Percentiles rank a stretch among this genome's conserved stretches.
Conservation (phyloP, 2,329 filamentous ascomycete genomes). For the Chaetomium sp. region DNA sequence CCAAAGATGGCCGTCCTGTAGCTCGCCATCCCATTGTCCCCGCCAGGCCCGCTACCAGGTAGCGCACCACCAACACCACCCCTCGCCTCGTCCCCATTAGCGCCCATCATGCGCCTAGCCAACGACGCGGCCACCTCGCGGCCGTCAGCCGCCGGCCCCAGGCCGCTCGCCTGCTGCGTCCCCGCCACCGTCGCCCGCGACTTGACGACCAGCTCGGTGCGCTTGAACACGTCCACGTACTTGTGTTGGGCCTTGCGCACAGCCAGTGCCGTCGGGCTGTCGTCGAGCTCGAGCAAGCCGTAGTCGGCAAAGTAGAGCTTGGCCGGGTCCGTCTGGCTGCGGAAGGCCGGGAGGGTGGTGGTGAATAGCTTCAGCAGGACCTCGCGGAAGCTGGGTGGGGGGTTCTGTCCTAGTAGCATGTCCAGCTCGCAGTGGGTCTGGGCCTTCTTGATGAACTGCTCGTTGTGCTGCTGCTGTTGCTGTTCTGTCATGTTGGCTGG, state of each 20-base stretch:
- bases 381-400: constrained; percentile 51
- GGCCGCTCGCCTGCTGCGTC: neutral
- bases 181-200: neutral
- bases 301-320: constrained; percentile 75
- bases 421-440: constrained; percentile 55
- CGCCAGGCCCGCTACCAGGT: too few species aligned
- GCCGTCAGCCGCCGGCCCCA: neutral
- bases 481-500: constrained; percentile 33
- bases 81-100: neutral
- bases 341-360: constrained; percentile 59
- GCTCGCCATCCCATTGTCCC: constrained; percentile 7
- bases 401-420: constrained; percentile 53
- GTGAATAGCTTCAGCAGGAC: constrained; percentile 69
- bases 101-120: too few species aligned
- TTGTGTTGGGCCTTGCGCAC: constrained; percentile 42
- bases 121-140: too few species aligned
- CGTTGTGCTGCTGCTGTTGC: constrained; percentile 43
- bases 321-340: constrained; percentile 62
- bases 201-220: constrained; percentile 53
- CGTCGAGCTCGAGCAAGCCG: constrained; percentile 65
- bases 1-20: constrained; percentile 3
- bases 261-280: constrained; percentile 54
- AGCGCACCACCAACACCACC: too few species aligned
- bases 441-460: constrained; percentile 48
- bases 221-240: constrained; percentile 60